Evolutionary conservation across 805 yeast species (phyloP).

Genomic region (Candida ipomoeae): DNA sequence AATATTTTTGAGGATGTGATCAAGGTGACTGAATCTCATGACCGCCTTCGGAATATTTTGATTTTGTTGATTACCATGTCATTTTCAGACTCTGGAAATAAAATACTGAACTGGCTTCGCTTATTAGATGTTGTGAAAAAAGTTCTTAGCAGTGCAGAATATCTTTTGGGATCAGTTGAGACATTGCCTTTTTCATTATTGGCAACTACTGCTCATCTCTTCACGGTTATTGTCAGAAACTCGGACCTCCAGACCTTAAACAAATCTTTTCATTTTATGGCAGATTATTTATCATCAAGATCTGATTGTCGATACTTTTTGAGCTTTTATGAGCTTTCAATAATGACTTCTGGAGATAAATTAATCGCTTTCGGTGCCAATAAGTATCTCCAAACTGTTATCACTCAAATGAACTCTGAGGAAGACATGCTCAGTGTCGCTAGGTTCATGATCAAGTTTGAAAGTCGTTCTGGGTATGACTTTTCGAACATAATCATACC

Average conservation of each 20-base stretch:
- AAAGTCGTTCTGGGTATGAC: not conserved
- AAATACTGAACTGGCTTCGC: slow-evolving; percentile 50
- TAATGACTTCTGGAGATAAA: slow-evolving; percentile 42
- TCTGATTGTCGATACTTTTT: slow-evolving; percentile 37
- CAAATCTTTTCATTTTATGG: slow-evolving; percentile 42
- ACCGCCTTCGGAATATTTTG: slow-evolving; percentile 17
- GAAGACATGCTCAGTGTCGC: slow-evolving; percentile 7
- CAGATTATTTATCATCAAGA: slow-evolving; percentile 34
- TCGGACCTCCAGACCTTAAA: slow-evolving; percentile 46
- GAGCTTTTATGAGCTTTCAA: slow-evolving; percentile 45
- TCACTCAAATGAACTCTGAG: slow-evolving; percentile 27
- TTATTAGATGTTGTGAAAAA: slow-evolving; percentile 20
- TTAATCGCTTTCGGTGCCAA: slow-evolving; percentile 40
- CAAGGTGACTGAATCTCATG: slow-evolving; percentile 1
- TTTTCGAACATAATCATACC: not conserved
- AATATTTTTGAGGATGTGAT: slow-evolving; percentile 18
- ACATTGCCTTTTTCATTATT: slow-evolving; percentile 5
- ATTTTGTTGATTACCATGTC: slow-evolving; percentile 46
- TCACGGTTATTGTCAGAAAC: slow-evolving; percentile 52
- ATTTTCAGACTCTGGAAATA: slow-evolving; percentile 70
- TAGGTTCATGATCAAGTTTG: not conserved
- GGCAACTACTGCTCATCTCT: slow-evolving; percentile 40
- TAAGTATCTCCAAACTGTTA: slow-evolving; percentile 45
- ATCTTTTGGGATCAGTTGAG: slow-evolving; percentile 3
- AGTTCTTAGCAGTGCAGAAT: slow-evolving; percentile 19